Evolutionary conservation across 2,329 filamentous ascomycete genomes (phyloP).

Genomic region (Botrytis cinerea): DNA sequence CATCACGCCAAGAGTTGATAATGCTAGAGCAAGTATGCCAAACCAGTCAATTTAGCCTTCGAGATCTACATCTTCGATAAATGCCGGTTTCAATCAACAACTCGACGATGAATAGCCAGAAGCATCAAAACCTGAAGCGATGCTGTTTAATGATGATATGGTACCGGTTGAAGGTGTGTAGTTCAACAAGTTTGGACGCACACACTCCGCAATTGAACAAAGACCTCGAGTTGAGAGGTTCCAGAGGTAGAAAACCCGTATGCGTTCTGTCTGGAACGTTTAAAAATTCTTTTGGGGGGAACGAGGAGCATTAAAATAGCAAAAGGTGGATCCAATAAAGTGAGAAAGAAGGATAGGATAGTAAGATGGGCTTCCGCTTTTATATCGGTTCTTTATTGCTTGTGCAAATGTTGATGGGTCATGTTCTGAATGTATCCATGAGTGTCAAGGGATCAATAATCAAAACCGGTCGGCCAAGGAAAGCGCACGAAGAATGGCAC

Average conservation of each 20-base stretch:
- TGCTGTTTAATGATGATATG: neutral
- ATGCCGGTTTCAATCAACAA: neutral
- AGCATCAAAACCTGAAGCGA: neutral
- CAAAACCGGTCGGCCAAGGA: neutral
- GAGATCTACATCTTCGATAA: neutral
- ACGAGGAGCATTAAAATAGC: neutral
- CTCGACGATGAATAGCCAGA: neutral
- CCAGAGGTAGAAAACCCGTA: accelerated
- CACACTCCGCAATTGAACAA: neutral
- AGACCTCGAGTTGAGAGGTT: neutral
- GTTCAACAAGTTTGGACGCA: neutral
- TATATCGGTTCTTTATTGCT: neutral
- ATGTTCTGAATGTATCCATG: neutral
- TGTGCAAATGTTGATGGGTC: neutral
- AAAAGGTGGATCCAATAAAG: neutral
- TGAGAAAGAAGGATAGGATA: neutral
- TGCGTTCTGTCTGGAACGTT: neutral
- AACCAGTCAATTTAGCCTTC: neutral
- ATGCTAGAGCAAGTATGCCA: neutral
- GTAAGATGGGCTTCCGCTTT: neutral
- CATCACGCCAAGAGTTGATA: neutral
- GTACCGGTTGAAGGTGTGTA: neutral
- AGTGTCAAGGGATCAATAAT: neutral
- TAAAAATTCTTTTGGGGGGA: neutral
- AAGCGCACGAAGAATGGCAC: neutral